These are phyloP conservation scores for Liriodendron chinense DNA, from an alignment of 164 flowering plant species.

Conservation along the genomic window DNA sequence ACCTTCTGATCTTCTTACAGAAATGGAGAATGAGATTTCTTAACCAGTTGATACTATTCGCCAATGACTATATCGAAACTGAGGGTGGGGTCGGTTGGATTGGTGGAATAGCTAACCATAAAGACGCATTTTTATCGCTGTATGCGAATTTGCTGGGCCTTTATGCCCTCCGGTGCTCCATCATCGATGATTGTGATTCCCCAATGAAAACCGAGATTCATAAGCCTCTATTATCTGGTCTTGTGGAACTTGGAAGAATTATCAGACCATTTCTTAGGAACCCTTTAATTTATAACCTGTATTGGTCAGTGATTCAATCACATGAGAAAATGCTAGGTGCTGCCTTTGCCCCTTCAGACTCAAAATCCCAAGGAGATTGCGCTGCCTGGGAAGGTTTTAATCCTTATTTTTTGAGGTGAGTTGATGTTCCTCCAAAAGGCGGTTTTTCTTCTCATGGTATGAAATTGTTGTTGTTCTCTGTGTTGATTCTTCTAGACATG, in stretches of 20 bases:
- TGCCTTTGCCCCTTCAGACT: conserved; percentile 8
- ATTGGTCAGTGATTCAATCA: conserved; percentile 37
- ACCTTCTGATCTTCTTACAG: conserved; percentile 26
- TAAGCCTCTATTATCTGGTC: conserved; percentile 33
- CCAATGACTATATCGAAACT: conserved; percentile 27
- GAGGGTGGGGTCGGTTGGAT: conserved; percentile 57
- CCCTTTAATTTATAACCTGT: conserved; percentile 71
- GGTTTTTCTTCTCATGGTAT: background rate
- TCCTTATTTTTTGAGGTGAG: conserved; percentile 71
- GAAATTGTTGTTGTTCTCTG: background rate
- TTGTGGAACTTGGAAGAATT: conserved; percentile 45
- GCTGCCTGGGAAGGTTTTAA: conserved; percentile 70
- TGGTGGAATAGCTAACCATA: conserved; percentile 91
- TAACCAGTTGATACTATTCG: conserved; percentile 49
- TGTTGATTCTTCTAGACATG: background rate
- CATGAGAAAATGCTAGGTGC: conserved; percentile 43
- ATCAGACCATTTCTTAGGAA: conserved; percentile 66
- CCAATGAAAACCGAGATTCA: conserved; percentile 19
- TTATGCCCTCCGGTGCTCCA: conserved; percentile 57
- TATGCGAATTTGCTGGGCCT: conserved; percentile 80
- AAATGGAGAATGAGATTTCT: conserved; percentile 61
- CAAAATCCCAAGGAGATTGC: conserved; percentile 14
- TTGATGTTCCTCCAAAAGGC: background rate
- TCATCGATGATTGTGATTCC: conserved; percentile 5
- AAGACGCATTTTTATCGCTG: conserved; percentile 74